Percentiles rank a stretch among this genome's conserved stretches.
Conservation (phyloP, 2,329 filamentous ascomycete genomes). For the Penicillium brasilianum region DNA sequence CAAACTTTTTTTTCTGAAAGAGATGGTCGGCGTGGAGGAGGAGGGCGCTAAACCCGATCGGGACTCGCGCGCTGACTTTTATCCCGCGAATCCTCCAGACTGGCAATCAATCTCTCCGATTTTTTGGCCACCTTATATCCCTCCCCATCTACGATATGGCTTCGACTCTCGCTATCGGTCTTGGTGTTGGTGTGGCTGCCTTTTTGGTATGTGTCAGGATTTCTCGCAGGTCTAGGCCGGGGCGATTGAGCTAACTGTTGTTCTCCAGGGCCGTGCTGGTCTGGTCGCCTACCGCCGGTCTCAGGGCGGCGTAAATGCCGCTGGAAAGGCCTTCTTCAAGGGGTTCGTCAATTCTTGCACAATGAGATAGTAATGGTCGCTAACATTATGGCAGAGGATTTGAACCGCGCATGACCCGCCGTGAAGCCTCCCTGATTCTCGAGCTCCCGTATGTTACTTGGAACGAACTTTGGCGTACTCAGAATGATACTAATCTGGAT, state of each 20-base stretch:
- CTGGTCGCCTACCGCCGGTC: conserved; percentile 86
- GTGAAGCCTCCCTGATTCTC: conserved; percentile 88
- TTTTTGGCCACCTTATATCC: conserved; percentile 8
- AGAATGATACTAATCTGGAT: conserved; percentile 16
- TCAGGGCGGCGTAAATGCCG: conserved; percentile 68
- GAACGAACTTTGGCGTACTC: neutral
- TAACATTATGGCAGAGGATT: conserved; percentile 65
- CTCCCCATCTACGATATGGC: conserved; percentile 42
- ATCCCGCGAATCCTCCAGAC: conserved; percentile 33
- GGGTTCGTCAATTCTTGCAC: conserved; percentile 53
- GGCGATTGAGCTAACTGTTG: conserved; percentile 21
- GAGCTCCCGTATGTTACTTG: conserved; percentile 75
- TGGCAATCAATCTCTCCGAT: conserved; percentile 11
- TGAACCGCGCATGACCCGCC: conserved; percentile 89
- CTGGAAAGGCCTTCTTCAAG: conserved; percentile 95
- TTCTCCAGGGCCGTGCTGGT: conserved; percentile 80
- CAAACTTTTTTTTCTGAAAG: conserved; percentile 34
- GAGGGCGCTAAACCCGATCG: conserved; percentile 40
- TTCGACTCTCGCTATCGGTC: conserved; percentile 50
- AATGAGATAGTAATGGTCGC: conserved; percentile 53
- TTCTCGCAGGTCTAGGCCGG: neutral
- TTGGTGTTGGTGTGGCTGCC: conserved; percentile 63
- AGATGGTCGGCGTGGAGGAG: conserved; percentile 32
- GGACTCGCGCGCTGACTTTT: conserved; percentile 45
- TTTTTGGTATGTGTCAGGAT: conserved; percentile 69